A percentile compares a stretch with the other conserved stretches of the same genome.
Evolutionary conservation across 208 protist genomes (phyloP).

Genomic region (Herpetomonas samuelpessoai): DNA sequence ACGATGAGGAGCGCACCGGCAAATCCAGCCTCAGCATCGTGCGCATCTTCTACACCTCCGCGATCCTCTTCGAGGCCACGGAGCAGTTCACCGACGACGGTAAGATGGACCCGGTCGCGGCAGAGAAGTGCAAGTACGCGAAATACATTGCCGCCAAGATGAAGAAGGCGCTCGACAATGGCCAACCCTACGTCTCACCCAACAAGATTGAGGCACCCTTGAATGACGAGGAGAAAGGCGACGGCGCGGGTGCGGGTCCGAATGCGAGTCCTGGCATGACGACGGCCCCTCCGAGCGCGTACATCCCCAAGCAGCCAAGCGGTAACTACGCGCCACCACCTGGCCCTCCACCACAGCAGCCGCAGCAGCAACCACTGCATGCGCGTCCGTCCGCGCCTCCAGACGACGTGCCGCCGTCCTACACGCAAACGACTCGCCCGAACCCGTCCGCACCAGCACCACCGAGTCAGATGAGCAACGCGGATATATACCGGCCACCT

Average conservation of each 20-base stretch:
- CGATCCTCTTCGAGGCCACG: conserved; percentile 76
- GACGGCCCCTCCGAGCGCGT: conserved; percentile 19
- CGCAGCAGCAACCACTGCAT: conserved; percentile 5
- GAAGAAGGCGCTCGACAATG: conserved; percentile 61
- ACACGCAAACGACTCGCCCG: too few relatives aligned
- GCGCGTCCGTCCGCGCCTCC: background rate
- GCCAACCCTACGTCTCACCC: conserved; percentile 47
- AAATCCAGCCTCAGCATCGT: conserved; percentile 44
- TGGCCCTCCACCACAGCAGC: background rate
- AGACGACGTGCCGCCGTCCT: too few relatives aligned
- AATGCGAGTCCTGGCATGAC: conserved; percentile 5
- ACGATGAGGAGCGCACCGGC: conserved; percentile 71
- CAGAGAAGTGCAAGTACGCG: conserved; percentile 73
- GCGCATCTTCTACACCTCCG: conserved; percentile 64
- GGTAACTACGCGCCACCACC: background rate
- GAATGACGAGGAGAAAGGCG: background rate
- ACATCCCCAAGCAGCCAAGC: conserved; percentile 6
- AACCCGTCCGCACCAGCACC: background rate
- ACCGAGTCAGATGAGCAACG: conserved; percentile 4
- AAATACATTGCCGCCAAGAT: conserved; percentile 74
- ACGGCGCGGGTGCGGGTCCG: background rate
- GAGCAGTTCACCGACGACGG: conserved; percentile 71
- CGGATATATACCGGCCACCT: too few relatives aligned
- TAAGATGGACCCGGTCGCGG: conserved; percentile 53
- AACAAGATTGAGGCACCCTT: conserved; percentile 27